Base-by-base conservation (phyloP, 1,284 basidiomycete species). In the Cystobasidiaceae sp. region DNA sequence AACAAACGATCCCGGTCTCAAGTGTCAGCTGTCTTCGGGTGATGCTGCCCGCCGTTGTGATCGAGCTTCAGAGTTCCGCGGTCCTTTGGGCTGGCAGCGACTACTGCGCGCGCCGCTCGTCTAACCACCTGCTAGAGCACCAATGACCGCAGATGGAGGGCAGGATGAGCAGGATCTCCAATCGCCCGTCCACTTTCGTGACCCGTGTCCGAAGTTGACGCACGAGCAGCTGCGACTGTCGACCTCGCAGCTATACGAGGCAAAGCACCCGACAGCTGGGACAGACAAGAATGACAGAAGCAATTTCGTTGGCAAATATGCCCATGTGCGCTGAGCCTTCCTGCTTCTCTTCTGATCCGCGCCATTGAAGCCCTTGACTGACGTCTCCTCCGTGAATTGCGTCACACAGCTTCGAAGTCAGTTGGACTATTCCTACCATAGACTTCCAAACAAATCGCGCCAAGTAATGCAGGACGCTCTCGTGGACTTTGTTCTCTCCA, bases 361-460 rank as follows among this genome's bases (percentile, higher is more conserved):
- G 11, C 11, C 37, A 11, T n/a, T 39, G 11, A 11, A 39, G 37
- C 11, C 37, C 37, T 11, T 39, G 11, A 11, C 11, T 39, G 11
- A n/a, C 37, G 37, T 39, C n/a, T 39, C n/a, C n/a, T n/a, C n/a
- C n/a, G n/a, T n/a, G n/a, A n/a, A n/a, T n/a, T 23, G 28, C 17
- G 19, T 23, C 23, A 27, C 4, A 13, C 23, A 59, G 56, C 56
- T 48, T 3, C 61, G 72, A 6, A 55, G 60, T 4, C 13, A 21
- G 11, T 49, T 73, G 19, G 72, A 73, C 48, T 73, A 70, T 68
- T 34, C 58, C 1, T 73, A 72, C 56, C 72, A 73, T 52, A 62
- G 66, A 25, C 54, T 71, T 2, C 72, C 70, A 2, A 61, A 44
- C 1, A 62, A 65, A 21, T 44, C 37, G 8, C 61, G 72, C 4